phyloP scores from a whole-genome alignment of 1,139 yeast species.

The Candida freyschussii region DNA sequence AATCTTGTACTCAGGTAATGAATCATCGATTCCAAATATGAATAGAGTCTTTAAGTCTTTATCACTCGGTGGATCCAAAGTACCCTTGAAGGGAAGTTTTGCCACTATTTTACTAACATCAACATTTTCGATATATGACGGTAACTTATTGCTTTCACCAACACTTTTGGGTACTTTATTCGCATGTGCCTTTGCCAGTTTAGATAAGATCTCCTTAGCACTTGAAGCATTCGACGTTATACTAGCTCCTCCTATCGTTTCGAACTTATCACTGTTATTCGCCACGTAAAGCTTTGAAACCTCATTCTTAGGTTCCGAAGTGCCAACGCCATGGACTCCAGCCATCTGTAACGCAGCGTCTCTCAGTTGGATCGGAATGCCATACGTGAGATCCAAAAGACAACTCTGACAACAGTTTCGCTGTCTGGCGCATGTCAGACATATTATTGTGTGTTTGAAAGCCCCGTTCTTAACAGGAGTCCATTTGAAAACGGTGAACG shows the following conservation, averaged over 20 bases:
- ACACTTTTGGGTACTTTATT: slow-evolving; percentile 12
- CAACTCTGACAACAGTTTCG: slow-evolving; percentile 87
- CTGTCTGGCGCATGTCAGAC: slow-evolving; percentile 73
- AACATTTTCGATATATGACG: slow-evolving; percentile 29
- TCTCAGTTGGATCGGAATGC: slow-evolving; percentile 71
- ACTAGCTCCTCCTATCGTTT: slow-evolving; percentile 37
- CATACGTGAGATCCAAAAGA: slow-evolving; percentile 73
- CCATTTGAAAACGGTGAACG: slow-evolving; percentile 82
- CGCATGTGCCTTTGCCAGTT: slow-evolving; percentile 22
- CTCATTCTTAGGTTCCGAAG: slow-evolving; percentile 42
- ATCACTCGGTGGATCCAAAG: slow-evolving; percentile 41
- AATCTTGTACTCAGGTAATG: slow-evolving; percentile 59
- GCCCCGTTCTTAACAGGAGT: slow-evolving; percentile 36
- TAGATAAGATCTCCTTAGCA: slow-evolving; percentile 31
- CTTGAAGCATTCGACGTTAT: slow-evolving; percentile 29
- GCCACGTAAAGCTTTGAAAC: slow-evolving; percentile 52
- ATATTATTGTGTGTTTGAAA: slow-evolving; percentile 53
- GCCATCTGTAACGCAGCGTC: slow-evolving; percentile 81
- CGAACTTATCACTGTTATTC: slow-evolving; percentile 38
- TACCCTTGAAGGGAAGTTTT: slow-evolving; percentile 59
- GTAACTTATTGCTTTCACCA: slow-evolving; percentile 12
- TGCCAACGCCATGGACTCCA: slow-evolving; percentile 42
- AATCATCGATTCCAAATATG: slow-evolving; percentile 65
- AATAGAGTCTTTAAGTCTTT: slow-evolving; percentile 48
- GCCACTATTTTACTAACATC: slow-evolving; percentile 48